Evolutionary conservation across 2,329 filamentous ascomycete genomes (phyloP).

Genomic region (Chalaropsis thielavioides): DNA sequence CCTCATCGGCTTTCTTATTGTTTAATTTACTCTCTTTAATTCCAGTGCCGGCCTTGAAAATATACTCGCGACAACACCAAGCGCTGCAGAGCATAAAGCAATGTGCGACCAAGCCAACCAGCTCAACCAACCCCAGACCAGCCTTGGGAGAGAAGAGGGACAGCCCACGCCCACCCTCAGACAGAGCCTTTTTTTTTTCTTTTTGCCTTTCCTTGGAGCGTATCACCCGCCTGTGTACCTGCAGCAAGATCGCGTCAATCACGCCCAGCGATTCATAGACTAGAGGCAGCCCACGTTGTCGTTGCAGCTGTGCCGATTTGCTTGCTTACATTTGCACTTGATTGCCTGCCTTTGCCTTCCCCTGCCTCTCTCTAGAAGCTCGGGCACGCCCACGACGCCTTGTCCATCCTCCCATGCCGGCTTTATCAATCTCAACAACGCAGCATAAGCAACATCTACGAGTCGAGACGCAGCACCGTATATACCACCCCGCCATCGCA

Average conservation of each 20-base stretch:
- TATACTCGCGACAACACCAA: not conserved
- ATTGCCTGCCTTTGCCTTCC: not conserved
- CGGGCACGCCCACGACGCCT: not conserved
- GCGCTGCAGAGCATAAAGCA: not conserved
- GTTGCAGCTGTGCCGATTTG: not conserved
- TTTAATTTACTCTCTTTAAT: not conserved
- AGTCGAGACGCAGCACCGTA: not conserved
- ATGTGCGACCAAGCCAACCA: not conserved
- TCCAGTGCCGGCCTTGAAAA: not conserved
- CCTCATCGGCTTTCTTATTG: not conserved
- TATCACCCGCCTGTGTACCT: not conserved
- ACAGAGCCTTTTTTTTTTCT: not conserved
- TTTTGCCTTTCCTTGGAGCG: not conserved
- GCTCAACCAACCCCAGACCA: not conserved
- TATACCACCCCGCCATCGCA: not conserved
- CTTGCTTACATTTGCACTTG: not conserved
- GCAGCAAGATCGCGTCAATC: not conserved
- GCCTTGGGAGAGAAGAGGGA: not conserved
- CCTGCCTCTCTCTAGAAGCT: not conserved
- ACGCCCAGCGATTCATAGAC: not conserved
- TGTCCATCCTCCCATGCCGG: not conserved
- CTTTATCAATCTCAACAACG: not conserved
- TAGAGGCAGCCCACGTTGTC: not conserved
- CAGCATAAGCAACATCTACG: not conserved
- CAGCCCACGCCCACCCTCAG: not conserved